Evolutionary conservation across 345 rosid genomes (phyloP), one percentile per base, ranked within the genome.

Genomic region (Salix exigua): DNA sequence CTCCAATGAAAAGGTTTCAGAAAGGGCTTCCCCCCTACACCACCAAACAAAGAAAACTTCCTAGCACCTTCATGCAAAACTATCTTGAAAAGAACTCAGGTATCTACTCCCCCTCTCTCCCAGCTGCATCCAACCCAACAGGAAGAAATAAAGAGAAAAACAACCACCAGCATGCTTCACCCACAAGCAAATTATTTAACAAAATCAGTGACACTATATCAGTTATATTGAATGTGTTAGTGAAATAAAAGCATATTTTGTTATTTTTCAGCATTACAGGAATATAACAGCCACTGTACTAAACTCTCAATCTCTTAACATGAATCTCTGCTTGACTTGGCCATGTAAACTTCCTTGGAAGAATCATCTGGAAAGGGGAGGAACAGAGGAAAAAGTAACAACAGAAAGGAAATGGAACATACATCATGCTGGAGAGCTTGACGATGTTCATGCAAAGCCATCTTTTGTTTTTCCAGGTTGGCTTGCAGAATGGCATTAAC

Each of bases 341-440:
- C 14, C 42, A 70, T 2, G 42, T 23, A 70, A 65, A 50, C 35
- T 35, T 50, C 78, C 72, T 50, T 40, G 75, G 48, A 70, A 68
- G 2, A 77, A 21, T 38, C 26, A 76, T 53, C 30, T 33, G 13
- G 23, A 46, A 19, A 30, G 30, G 71, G 58, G 10, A 51, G 58
- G 58, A 51, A 51, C 61, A 58, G 23, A 67, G 18, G 16, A 37
- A 37, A 63, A 21, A 42, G 26, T 37, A 69, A 67, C 64, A 77
- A 62, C 7, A 37, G 21, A 62, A 69, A 30, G 44, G 31, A n/a
- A 37, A 26, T 33, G 61, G 44, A 83, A 81, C 91, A 25, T 92
- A 96, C 98, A 72, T 89, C 97, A 75, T 84, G 86, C 82, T 89
- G 90, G 70, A 96, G 91, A 77, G 90, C 89, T 82, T 81, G 82